Base-by-base conservation (phyloP, 1,139 yeast species). In the Saccharomyces pastorianus region DNA sequence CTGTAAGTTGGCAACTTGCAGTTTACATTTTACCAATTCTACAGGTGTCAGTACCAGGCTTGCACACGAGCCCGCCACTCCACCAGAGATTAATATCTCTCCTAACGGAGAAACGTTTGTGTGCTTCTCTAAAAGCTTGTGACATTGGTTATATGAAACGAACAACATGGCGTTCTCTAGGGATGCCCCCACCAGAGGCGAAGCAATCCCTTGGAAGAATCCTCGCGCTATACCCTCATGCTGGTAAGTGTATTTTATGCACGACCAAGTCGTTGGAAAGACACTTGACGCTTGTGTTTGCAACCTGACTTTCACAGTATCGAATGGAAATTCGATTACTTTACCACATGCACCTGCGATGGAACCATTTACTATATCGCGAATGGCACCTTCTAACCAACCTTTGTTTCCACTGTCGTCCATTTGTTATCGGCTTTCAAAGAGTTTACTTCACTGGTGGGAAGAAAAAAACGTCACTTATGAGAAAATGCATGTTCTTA, bases 161-260 rank as follows among this genome's bases (percentile, higher is more conserved):
- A 88, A 88, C 14, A 88, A 71, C 6, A 84, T 80, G 2, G 93
- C 90, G 55, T 85, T 87, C 68, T 91, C 98, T 53, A 88, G 76
- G 42, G 96, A 86, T 0, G 97, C 96, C 0, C 97, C 97, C 23
- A 85, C 67, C 52, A 90, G 72, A 0, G 98, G 98, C 0, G 96
- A 88, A 25, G 82, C 72, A 9, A 91, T 70, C 0, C 98, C 95
- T 65, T 79, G 79, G 61, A 81, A 84, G 53, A 84, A 78, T 3
- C 88, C 87, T 49, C 58, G 62, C 51, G 73, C 53, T 2, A 87
- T 54, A 0, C 97, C 97, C 66, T 89, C 97, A 29, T 78, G 73
- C 2, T 59, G 59, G 56, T 81, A 77, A 0, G 95, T 88, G 60
- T 79, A 73, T 48, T 62, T 64, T 48, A 91, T 81, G 67, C 95